phyloP scores from a whole-genome alignment of 2,329 filamentous ascomycete genomes.

The Trichoderma breve region DNA sequence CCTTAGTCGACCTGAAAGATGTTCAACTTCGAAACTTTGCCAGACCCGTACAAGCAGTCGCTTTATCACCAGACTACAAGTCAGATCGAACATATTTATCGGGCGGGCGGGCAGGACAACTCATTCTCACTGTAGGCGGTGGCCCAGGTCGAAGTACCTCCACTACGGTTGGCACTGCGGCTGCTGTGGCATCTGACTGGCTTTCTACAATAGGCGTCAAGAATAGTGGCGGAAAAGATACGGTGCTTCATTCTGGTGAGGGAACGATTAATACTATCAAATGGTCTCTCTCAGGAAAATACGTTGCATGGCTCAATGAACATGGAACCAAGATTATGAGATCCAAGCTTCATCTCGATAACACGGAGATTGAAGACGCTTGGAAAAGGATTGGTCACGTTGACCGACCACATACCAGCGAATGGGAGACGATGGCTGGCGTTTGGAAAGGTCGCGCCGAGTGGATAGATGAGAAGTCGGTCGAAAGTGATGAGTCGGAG shows the following conservation, averaged over 20 bases:
- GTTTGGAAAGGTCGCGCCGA: conserved; percentile 92
- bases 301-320: conserved; percentile 93
- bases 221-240: conserved; percentile 76
- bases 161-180: conserved; percentile 79
- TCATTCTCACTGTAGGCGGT: conserved; percentile 83
- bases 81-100: conserved; percentile 86
- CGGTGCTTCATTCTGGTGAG: conserved; percentile 85
- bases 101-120: conserved; percentile 80
- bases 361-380: conserved; percentile 71
- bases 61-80: conserved; percentile 92
- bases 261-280: conserved; percentile 88
- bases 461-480: conserved; percentile 82
- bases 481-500: conserved; percentile 68
- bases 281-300: conserved; percentile 91
- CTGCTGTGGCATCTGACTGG: conserved; percentile 85
- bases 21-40: conserved; percentile 91
- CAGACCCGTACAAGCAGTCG: conserved; percentile 85
- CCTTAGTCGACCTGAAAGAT: conserved; percentile 82
- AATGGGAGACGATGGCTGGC: conserved; percentile 94
- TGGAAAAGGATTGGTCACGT: conserved; percentile 96
- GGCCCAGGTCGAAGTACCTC: conserved; percentile 79
- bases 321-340: conserved; percentile 98
- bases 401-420: conserved; percentile 78
- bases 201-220: conserved; percentile 77
- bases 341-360: conserved; percentile 77